phyloP scores from a whole-genome alignment of 2,329 filamentous ascomycete genomes.

The Aspergillus caelatus region DNA sequence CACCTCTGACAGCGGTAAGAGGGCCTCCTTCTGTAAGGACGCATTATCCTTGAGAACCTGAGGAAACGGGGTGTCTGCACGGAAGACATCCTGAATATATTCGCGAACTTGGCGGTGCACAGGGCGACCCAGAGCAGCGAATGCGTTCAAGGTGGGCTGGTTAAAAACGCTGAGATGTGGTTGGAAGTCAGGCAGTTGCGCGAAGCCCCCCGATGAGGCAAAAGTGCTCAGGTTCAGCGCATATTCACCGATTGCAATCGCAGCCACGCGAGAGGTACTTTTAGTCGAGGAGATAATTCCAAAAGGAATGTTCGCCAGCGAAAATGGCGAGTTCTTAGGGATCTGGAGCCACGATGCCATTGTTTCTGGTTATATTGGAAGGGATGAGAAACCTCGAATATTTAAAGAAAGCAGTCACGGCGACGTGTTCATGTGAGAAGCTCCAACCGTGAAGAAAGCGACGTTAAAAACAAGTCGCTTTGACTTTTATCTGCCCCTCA shows the following conservation, averaged over 20 bases:
- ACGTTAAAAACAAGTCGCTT: slow-evolving; percentile 10
- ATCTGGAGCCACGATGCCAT: slow-evolving; percentile 63
- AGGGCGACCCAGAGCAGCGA: slow-evolving; percentile 70
- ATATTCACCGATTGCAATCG: slow-evolving; percentile 72
- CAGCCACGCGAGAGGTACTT: slow-evolving; percentile 62
- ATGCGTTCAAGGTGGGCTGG: slow-evolving; percentile 69
- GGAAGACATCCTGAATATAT: slow-evolving; percentile 69
- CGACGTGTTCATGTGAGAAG: background rate
- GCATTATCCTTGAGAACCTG: slow-evolving; percentile 66
- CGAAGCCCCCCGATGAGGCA: slow-evolving; percentile 61
- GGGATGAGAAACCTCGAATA: background rate
- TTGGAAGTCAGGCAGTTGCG: slow-evolving; percentile 58
- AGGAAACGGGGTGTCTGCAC: slow-evolving; percentile 60
- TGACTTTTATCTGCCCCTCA: slow-evolving; percentile 3
- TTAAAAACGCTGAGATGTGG: slow-evolving; percentile 65
- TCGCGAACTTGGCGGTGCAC: slow-evolving; percentile 70
- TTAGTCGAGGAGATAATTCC: slow-evolving; percentile 72
- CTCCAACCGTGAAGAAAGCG: background rate
- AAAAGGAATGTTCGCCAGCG: slow-evolving; percentile 79
- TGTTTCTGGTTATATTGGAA: slow-evolving; percentile 19
- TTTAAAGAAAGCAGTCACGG: background rate
- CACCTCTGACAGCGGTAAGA: slow-evolving; percentile 63
- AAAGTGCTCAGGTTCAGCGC: slow-evolving; percentile 71
- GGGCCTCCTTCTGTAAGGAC: slow-evolving; percentile 57
- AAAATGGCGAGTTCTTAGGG: slow-evolving; percentile 67